Evolutionary conservation across 176 grass and related monocot species (phyloP).

Genomic region (Triticum turgidum): DNA sequence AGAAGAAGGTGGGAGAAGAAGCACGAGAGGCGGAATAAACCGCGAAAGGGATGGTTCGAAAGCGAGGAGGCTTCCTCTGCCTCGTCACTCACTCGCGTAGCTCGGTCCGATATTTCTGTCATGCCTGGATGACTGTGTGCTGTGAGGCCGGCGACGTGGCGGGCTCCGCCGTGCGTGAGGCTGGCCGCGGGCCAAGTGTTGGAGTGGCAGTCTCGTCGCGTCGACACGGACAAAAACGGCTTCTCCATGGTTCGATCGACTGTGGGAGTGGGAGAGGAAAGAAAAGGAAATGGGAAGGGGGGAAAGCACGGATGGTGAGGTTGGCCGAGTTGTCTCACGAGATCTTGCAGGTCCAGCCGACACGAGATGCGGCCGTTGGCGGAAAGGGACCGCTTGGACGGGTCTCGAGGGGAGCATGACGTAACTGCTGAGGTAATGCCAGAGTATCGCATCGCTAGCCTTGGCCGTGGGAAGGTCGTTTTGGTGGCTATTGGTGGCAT

Average conservation of each 20-base stretch:
- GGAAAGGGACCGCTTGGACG: conserved; percentile 8
- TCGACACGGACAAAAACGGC: not conserved
- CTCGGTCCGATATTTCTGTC: not conserved
- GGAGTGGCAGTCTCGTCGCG: not conserved
- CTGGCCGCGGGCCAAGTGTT: not conserved
- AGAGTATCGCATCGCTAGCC: not conserved
- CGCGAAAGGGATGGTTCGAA: conserved; percentile 22
- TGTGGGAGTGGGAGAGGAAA: not conserved
- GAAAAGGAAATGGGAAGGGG: not conserved
- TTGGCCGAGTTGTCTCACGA: not conserved
- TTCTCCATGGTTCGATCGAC: conserved; percentile 28
- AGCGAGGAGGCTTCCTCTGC: not conserved
- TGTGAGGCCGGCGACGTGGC: not conserved
- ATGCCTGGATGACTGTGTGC: not conserved
- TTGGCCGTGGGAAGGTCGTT: too few species aligned
- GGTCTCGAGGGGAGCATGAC: not conserved
- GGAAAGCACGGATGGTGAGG: not conserved
- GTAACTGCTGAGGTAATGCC: not conserved
- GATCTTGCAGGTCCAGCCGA: conserved; percentile 7
- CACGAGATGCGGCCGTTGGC: conserved; percentile 15
- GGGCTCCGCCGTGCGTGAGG: not conserved
- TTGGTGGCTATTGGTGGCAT: too few species aligned
- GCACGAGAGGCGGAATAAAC: conserved; percentile 22
- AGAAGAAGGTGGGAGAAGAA: conserved; percentile 15
- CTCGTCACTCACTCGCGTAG: not conserved